A percentile compares a stretch with the other conserved stretches of the same genome.
phyloP scores from a whole-genome alignment of 1,284 basidiomycete genomes.

The Mycena sp. region DNA sequence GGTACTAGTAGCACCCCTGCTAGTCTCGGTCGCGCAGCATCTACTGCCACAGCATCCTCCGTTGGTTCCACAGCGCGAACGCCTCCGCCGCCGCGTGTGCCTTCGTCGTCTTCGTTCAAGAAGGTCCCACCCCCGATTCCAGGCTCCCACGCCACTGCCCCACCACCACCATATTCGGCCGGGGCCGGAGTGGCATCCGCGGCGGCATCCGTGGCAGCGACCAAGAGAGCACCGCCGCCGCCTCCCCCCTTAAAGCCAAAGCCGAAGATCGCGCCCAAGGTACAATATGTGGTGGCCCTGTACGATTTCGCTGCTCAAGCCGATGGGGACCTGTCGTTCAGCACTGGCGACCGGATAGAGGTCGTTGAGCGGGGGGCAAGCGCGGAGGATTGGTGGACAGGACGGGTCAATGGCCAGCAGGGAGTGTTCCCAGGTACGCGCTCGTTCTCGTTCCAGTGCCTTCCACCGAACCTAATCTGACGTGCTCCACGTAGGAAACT shows the following conservation, averaged over 20 bases:
- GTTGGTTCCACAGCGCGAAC: slow-evolving; percentile 48
- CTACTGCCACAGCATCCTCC: slow-evolving; percentile 55
- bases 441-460: neutral
- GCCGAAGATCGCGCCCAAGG: slow-evolving; percentile 66
- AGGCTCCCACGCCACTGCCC: slow-evolving; percentile 36
- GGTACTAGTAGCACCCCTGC: slow-evolving; percentile 33
- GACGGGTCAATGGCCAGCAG: slow-evolving; percentile 82
- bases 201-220: slow-evolving; percentile 52
- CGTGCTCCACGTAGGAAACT: slow-evolving; percentile 51
- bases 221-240: slow-evolving; percentile 88
- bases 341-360: slow-evolving; percentile 93
- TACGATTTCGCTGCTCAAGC: slow-evolving; percentile 96
- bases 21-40: slow-evolving; percentile 53
- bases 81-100: slow-evolving; percentile 48
- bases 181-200: slow-evolving; percentile 47
- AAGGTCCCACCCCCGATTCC: slow-evolving; percentile 58
- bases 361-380: slow-evolving; percentile 87
- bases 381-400: slow-evolving; percentile 99
- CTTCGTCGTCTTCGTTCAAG: slow-evolving; percentile 55
- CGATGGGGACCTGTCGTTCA: slow-evolving; percentile 94
- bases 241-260: slow-evolving; percentile 92
- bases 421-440: slow-evolving; percentile 94
- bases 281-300: slow-evolving; percentile 89
- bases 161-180: slow-evolving; percentile 69
- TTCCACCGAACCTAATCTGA: slow-evolving; percentile 13